These are phyloP conservation scores for Pisolithus thermaeus DNA, from an alignment of 1,284 basidiomycete species.

Conservation along the genomic window DNA sequence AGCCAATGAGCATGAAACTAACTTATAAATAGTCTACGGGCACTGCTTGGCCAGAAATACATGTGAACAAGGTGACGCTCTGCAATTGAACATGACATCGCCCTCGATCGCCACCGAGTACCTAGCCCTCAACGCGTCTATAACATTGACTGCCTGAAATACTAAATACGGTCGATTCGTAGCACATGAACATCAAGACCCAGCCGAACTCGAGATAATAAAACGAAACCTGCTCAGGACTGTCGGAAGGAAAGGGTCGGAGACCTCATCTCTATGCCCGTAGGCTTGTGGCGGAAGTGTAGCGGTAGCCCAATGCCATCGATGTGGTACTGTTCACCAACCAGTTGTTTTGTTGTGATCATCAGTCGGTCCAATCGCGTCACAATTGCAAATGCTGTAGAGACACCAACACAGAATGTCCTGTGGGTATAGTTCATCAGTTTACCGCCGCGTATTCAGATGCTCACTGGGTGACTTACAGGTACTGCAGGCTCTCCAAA, in stretches of 20 bases:
- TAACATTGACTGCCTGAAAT: no score
- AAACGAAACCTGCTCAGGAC: not conserved
- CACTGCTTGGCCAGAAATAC: no score
- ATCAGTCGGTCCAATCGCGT: conserved; percentile 66
- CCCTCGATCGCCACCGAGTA: no score
- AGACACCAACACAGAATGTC: conserved; percentile 69
- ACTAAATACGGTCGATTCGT: no score
- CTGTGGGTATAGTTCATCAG: conserved; percentile 29
- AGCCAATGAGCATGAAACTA: no score
- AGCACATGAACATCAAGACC: no score
- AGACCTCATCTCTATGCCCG: conserved; percentile 14
- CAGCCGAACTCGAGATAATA: no score
- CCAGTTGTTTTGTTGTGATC: conserved; percentile 73
- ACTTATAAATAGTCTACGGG: no score
- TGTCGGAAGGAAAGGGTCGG: conserved; percentile 7
- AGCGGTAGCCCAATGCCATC: conserved; percentile 50
- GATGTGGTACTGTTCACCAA: conserved; percentile 77
- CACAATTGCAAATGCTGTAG: conserved; percentile 62
- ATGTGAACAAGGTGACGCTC: no score
- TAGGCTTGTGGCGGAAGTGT: conserved; percentile 9
- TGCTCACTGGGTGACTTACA: conserved; percentile 36
- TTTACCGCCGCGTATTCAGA: not conserved
- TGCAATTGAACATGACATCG: no score
- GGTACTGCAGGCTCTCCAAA: conserved; percentile 63
- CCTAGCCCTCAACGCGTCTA: no score